Conservation (phyloP, 2,329 filamentous ascomycete genomes). For the Botrytis hyacinthi region DNA sequence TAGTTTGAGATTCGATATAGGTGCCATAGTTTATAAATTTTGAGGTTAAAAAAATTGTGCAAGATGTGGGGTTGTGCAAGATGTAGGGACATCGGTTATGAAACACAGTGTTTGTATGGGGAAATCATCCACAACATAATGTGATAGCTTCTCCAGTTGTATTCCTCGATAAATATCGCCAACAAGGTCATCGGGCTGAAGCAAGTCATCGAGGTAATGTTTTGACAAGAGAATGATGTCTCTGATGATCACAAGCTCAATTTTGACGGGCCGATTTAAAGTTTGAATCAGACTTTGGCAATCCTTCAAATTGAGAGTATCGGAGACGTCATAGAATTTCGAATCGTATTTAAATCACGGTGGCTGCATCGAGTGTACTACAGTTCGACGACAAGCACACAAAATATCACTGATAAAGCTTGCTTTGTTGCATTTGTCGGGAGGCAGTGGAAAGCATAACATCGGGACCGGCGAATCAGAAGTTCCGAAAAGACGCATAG, state of each 20-base stretch:
- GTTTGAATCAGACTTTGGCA: neutral
- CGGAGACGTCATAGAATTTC: neutral
- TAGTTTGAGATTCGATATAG: no score
- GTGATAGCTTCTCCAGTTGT: neutral
- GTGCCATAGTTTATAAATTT: no score
- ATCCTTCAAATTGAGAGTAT: neutral
- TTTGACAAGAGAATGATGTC: neutral
- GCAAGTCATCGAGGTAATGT: neutral
- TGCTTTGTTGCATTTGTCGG: no score
- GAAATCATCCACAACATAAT: neutral
- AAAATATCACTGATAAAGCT: neutral
- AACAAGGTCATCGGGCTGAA: slow-evolving; percentile 1
- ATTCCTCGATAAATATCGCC: neutral
- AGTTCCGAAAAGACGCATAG: neutral
- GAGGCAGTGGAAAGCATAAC: neutral
- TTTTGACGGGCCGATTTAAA: slow-evolving; percentile 7
- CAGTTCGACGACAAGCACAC: neutral
- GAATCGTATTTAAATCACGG: neutral
- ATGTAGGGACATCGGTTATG: no score
- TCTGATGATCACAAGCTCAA: slow-evolving; percentile 12
- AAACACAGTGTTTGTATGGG: slow-evolving; percentile 2
- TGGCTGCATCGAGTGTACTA: neutral
- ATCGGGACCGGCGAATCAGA: neutral
- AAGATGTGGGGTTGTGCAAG: no score
- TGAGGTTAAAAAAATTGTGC: no score